These are phyloP conservation scores for Arabis alpina DNA, from an alignment of 345 rosid species.

Conservation along the genomic window DNA sequence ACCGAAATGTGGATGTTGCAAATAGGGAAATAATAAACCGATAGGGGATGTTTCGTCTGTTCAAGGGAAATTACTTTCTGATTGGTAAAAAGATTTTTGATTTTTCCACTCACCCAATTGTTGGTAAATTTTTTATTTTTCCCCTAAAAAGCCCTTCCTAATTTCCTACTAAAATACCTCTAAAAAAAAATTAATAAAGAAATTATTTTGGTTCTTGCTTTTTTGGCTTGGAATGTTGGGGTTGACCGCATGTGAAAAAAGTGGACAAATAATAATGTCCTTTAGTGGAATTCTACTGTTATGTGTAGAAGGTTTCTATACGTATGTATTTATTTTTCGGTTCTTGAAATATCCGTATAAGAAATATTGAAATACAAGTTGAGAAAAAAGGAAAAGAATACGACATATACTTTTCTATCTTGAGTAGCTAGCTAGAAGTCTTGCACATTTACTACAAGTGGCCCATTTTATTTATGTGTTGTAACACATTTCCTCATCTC, in stretches of 20 bases:
- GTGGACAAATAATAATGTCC: conserved; percentile 7
- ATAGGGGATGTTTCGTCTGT: too few relatives aligned
- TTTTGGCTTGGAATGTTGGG: conserved; percentile 16
- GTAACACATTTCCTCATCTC: conserved; percentile 10
- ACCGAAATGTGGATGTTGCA: too few relatives aligned
- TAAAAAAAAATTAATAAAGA: too few relatives aligned
- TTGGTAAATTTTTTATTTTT: too few relatives aligned
- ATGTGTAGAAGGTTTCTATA: background rate
- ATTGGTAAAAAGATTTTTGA: too few relatives aligned
- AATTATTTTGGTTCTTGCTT: background rate
- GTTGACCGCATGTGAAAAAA: conserved; percentile 23
- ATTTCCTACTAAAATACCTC: too few relatives aligned
- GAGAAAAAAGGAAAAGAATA: background rate
- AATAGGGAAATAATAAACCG: too few relatives aligned
- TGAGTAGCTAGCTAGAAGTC: conserved; percentile 9
- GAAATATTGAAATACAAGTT: conserved; percentile 18
- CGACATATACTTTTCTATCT: conserved; percentile 1
- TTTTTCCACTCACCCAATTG: too few relatives aligned
- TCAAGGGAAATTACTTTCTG: too few relatives aligned
- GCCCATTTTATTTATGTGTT: conserved; percentile 21
- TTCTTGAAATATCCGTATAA: background rate
- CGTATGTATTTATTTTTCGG: background rate
- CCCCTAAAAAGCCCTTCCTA: too few relatives aligned
- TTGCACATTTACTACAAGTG: conserved; percentile 7
- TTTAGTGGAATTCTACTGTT: conserved; percentile 13